Evolutionary conservation across 306 rosid genomes (phyloP).

Genomic region (Quercus variabilis): DNA sequence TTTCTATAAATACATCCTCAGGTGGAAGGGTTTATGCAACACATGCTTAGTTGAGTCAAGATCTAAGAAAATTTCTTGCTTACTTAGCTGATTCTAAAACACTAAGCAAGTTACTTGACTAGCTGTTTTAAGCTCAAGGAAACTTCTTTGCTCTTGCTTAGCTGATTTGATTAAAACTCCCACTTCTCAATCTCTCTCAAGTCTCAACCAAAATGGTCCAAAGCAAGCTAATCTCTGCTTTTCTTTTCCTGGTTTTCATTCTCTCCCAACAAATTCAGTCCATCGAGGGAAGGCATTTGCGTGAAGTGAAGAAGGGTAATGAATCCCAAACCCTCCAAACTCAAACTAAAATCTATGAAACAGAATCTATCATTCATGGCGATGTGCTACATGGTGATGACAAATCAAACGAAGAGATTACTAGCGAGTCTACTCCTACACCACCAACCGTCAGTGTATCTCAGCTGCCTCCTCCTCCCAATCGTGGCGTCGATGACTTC

Average conservation of each 20-base stretch:
- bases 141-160: neutral
- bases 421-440: slow-evolving; percentile 26
- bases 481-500: slow-evolving; percentile 30
- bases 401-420: neutral
- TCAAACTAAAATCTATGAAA: neutral
- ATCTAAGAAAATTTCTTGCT: neutral
- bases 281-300: slow-evolving; percentile 35
- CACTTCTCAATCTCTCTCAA: neutral
- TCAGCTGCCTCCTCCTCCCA: slow-evolving; percentile 17
- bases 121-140: neutral
- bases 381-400: neutral
- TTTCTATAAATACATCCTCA: slow-evolving; percentile 12
- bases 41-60: neutral
- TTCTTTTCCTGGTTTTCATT: slow-evolving; percentile 22
- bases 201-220: slow-evolving; percentile 25
- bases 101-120: neutral
- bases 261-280: slow-evolving; percentile 7
- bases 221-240: slow-evolving; percentile 4
- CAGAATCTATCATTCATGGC: neutral
- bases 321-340: slow-evolving; percentile 14
- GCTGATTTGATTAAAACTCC: neutral
- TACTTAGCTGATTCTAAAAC: neutral
- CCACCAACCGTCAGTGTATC: slow-evolving; percentile 14
- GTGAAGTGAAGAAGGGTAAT: neutral
- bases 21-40: neutral